Evolutionary conservation across 2,329 filamentous ascomycete genomes (phyloP), one percentile per base, ranked within the genome.

Genomic region (Alternaria arborescens): DNA sequence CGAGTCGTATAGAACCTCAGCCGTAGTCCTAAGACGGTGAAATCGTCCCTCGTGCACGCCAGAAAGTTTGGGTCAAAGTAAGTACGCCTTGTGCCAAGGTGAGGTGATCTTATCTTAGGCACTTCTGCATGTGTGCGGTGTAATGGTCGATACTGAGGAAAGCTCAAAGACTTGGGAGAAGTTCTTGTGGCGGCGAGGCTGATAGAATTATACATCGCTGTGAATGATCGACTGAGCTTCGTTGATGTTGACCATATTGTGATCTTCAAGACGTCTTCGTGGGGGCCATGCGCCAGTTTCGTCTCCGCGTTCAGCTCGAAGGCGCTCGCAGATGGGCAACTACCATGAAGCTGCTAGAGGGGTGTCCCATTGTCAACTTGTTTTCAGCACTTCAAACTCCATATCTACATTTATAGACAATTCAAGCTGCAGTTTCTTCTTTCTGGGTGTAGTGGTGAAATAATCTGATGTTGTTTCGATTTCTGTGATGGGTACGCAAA

Each of bases 51-150:
- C 22, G 46, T 50, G 22, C 20, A 50, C 20, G 22, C 30, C 14
- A n/a, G 20, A 26, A 38, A 50, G 46, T 36, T 50, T 36, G 32
- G 16, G 32, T 24, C 1, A 12, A 50, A 38, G 46, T 16, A 50
- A 38, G 32, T 50, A n/a, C 36, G 46, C 46, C 30, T 50, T 50
- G 46, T 36, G 46, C 20, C 30, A 38, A 38, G 32, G 46, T 38
- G 20, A 22, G n/a, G 5, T 7, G 26, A 30, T 11, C 26, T 30
- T 18, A 48, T 34, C 44, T 18, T 18, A 10, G 16, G 22, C 12
- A 22, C 18, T 16, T 30, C 14, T 48, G 24, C 26, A 48, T 32
- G 8, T 18, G 4, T 48, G 16, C 5, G 14, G 26, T 18, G 16
- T 18, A 26, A 18, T 22, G n/a, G 16, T 22, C 11, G 44, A 48